Conservation (phyloP, 2,329 filamentous ascomycete genomes). For the Epicoccum sorghinum region DNA sequence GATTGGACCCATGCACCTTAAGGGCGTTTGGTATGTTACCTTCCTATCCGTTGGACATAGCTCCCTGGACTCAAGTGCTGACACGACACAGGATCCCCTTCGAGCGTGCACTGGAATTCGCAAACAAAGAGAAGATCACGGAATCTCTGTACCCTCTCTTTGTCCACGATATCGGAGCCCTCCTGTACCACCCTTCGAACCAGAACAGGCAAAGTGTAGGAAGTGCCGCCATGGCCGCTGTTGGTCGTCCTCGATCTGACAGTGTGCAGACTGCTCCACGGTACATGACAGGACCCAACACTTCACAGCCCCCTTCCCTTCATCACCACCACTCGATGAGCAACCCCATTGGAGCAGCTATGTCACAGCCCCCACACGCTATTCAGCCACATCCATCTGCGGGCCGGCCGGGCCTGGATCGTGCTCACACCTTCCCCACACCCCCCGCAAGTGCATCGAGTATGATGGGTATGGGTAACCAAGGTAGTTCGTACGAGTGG, state of each 20-base stretch:
- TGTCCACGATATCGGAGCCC: conserved; percentile 92
- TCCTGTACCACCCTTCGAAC: conserved; percentile 93
- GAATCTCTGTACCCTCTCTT: conserved; percentile 94
- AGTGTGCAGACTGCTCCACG: conserved; percentile 49
- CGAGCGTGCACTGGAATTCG: conserved; percentile 95
- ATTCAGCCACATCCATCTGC: conserved; percentile 65
- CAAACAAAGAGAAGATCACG: conserved; percentile 99
- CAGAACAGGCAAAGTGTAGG: conserved; percentile 81
- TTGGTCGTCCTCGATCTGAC: conserved; percentile 61
- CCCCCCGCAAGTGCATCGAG: conserved; percentile 92
- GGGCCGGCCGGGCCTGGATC: conserved; percentile 72
- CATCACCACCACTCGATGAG: conserved; percentile 74
- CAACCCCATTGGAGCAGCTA: conserved; percentile 62
- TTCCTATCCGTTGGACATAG: too few relatives aligned
- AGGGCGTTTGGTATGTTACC: conserved; percentile 62
- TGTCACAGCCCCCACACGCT: conserved; percentile 70
- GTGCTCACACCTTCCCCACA: conserved; percentile 91
- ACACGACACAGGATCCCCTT: conserved; percentile 81
- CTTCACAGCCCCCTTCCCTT: conserved; percentile 69
- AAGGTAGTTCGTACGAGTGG: conserved; percentile 82
- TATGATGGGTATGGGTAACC: conserved; percentile 76
- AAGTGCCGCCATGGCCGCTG: conserved; percentile 72
- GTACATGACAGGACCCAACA: conserved; percentile 65
- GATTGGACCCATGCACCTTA: conserved; percentile 98
- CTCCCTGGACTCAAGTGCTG: conserved; percentile 7